Evolutionary conservation across 208 protist genomes (phyloP).

Genomic region (Naegleria fowleri): DNA sequence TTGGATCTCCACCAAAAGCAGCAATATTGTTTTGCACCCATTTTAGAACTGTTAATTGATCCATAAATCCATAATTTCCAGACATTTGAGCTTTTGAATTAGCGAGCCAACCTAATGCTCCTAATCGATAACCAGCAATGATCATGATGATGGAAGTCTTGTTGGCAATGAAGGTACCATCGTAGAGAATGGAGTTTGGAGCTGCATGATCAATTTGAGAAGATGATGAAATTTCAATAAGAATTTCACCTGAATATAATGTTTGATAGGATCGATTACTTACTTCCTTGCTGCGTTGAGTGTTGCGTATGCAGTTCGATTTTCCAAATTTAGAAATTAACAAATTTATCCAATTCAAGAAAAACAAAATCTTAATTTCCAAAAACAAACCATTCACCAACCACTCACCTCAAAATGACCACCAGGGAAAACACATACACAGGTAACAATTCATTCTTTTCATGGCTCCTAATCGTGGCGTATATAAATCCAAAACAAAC

Average conservation of each 20-base stretch:
- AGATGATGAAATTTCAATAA: no score
- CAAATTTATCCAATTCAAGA: no score
- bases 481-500: slow-evolving; percentile 15
- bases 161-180: not conserved
- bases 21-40: slow-evolving; percentile 61
- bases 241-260: not conserved
- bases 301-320: no score
- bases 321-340: no score
- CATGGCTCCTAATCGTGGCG: not conserved
- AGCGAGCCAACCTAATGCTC: not conserved
- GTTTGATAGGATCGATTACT: no score
- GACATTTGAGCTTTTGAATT: not conserved
- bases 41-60: slow-evolving; percentile 51
- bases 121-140: not conserved
- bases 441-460: not conserved
- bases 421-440: slow-evolving; percentile 38
- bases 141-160: not conserved
- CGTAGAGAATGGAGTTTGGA: not conserved
- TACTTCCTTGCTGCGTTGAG: no score
- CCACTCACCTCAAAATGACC: slow-evolving; percentile 20
- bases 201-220: no score
- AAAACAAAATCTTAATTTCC: no score
- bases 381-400: no score
- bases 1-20: slow-evolving; percentile 56
- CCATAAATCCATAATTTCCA: slow-evolving; percentile 45